Percentiles rank a stretch among this genome's conserved stretches.
phyloP scores from a whole-genome alignment of 208 protist genomes.

The Trypanosoma brucei region DNA sequence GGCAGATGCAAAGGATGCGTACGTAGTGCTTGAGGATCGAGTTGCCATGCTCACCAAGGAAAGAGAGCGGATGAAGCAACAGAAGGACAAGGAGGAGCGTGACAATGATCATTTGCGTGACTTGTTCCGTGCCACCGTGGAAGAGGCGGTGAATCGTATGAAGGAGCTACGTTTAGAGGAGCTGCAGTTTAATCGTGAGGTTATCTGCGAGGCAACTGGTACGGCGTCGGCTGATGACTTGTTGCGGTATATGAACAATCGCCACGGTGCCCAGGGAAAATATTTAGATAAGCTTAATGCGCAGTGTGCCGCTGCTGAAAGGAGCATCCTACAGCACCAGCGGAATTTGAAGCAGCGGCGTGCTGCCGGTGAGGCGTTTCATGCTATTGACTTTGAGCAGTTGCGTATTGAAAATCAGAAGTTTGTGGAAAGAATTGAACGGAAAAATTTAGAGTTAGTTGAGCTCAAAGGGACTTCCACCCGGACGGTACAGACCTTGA shows the following conservation, averaged over 20 bases:
- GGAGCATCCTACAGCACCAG: constrained; percentile 78
- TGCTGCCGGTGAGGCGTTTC: constrained; percentile 89
- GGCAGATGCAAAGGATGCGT: constrained; percentile 27
- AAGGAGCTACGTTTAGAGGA: constrained; percentile 74
- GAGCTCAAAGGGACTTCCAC: constrained; percentile 93
- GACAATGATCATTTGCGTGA: constrained; percentile 58
- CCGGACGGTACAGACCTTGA: constrained; percentile 90
- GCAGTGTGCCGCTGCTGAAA: constrained; percentile 76
- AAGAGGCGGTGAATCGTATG: constrained; percentile 63
- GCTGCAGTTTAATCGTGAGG: constrained; percentile 69
- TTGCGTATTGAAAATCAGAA: constrained; percentile 95
- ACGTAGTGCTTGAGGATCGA: constrained; percentile 73
- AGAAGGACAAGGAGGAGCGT: constrained; percentile 41
- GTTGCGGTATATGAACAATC: constrained; percentile 76
- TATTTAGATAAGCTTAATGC: constrained; percentile 85
- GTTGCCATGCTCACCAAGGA: constrained; percentile 56
- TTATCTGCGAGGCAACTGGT: constrained; percentile 28
- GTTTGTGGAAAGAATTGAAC: constrained; percentile 91
- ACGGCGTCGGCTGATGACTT: constrained; percentile 78
- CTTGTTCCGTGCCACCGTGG: constrained; percentile 61
- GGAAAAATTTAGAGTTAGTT: constrained; percentile 92
- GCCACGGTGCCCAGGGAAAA: constrained; percentile 50
- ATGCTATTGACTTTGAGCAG: constrained; percentile 94
- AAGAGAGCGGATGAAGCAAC: constrained; percentile 33
- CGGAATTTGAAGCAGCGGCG: constrained; percentile 84